Conservation (phyloP, 1,139 yeast genomes). For the Suhomyces coccinellae region DNA sequence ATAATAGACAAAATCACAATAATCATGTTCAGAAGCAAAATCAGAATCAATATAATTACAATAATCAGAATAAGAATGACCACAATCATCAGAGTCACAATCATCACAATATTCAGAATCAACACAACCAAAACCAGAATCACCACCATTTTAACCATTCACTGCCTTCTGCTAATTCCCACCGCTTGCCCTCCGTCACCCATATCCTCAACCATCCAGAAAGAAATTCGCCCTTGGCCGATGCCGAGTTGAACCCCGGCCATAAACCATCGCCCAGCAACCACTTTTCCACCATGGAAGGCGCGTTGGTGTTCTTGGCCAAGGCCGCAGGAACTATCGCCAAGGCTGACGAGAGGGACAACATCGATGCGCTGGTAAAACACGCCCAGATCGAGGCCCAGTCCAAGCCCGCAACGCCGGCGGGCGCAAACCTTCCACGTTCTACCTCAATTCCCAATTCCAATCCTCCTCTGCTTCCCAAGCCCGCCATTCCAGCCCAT, state of each 20-base stretch:
- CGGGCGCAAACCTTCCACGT: not conserved
- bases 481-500: conserved; percentile 16
- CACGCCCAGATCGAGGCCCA: conserved; percentile 46
- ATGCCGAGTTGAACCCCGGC: not conserved
- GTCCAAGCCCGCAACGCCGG: not conserved
- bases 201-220: conserved; percentile 8
- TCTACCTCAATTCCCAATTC: conserved; percentile 7
- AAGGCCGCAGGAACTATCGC: conserved; percentile 77
- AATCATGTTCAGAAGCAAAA: too few species aligned
- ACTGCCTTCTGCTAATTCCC: not conserved
- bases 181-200: conserved; percentile 11
- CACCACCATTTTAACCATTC: not conserved
- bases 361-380: conserved; percentile 62
- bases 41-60: too few species aligned
- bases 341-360: conserved; percentile 62
- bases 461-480: not conserved
- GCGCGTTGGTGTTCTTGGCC: conserved; percentile 69
- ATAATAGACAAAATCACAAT: too few species aligned
- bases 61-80: too few species aligned
- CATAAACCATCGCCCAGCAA: conserved; percentile 12
- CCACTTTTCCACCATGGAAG: conserved; percentile 53
- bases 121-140: too few species aligned
- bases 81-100: too few species aligned
- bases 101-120: not conserved
- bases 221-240: not conserved